These are phyloP conservation scores for Fusarium hostae DNA, from an alignment of 2,329 filamentous ascomycete species.

Conservation along the genomic window DNA sequence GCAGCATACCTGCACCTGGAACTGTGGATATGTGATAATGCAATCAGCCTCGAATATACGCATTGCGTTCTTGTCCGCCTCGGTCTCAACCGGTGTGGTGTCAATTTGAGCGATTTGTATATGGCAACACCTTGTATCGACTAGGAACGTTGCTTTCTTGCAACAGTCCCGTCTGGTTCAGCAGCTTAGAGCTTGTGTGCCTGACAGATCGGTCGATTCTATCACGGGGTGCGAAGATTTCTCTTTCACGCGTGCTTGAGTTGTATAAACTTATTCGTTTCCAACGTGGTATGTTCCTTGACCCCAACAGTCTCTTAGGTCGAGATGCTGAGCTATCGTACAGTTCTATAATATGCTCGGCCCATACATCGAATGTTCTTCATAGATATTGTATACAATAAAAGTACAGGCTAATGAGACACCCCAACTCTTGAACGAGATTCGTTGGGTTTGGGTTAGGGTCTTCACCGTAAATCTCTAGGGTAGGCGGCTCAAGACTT, in stretches of 20 bases:
- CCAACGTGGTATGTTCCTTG: neutral
- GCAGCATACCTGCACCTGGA: neutral
- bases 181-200: constrained; percentile 1
- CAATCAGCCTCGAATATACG: constrained; percentile 20
- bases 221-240: constrained; percentile 21
- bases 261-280: neutral
- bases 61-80: constrained; percentile 17
- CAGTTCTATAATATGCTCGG: neutral
- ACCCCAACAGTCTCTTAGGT: neutral
- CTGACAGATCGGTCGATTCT: constrained; percentile 24
- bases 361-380: neutral
- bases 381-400: constrained; percentile 28
- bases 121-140: constrained; percentile 12
- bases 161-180: constrained; percentile 1
- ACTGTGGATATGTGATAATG: constrained; percentile 27
- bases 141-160: constrained; percentile 18
- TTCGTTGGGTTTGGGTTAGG: neutral
- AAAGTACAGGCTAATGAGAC: constrained; percentile 35
- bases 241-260: neutral
- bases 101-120: constrained; percentile 33
- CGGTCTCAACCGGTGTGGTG: constrained; percentile 14
- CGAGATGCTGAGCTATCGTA: neutral
- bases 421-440: neutral
- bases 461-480: neutral
- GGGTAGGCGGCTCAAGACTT: constrained; percentile 25